Base-by-base conservation (phyloP, 805 yeast genomes). In the Nakazawaea anatomiae region DNA sequence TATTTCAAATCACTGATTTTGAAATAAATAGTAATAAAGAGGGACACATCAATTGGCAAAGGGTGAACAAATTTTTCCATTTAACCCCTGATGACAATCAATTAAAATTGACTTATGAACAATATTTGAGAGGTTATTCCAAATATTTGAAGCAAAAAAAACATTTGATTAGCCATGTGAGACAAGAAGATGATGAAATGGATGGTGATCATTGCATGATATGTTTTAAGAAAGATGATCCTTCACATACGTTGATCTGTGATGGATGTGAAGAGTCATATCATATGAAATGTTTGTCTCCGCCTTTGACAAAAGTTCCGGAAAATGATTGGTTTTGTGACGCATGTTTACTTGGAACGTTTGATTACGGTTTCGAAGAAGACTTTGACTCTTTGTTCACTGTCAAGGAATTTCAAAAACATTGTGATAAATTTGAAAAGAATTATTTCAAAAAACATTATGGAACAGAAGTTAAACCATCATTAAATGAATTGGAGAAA, bases 361-460 rank as follows among this genome's bases (percentile, higher is more conserved):
- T 94, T 1, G 90, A 83, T 55, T 91, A 89, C 60, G 96, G 96
- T 0, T 91, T 92, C 64, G 91, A 86, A 55, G 94, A 87, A 56
- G 73, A 69, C 48, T 62, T 62, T 51, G 67, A 85, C 60, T 71
- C 84, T 0, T 66, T 88, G 5, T 68, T 60, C 55, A 64, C 69
- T 7, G 50, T 69, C 12, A 64, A 69, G 0, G 83, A 85, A 51
- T 91, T 90, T 63, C 74, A 77, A 55, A 64, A 74, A 4, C 69
- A 77, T 54, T 83, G 89, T 55, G 64, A 68, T 35, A 68, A 74
- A 28, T 82, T 83, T 58, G 74, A 69, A 47, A 68, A 70, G 8
- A 54, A 65, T 8, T 71, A 78, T 55, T 77, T 81, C 59, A 52
- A 63, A 18, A 55, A 62, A 5, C 55, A 65, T 39, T 61, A 68